These are phyloP conservation scores for Hexamita inflata DNA, from an alignment of 208 protist genomes.

Conservation along the genomic window DNA sequence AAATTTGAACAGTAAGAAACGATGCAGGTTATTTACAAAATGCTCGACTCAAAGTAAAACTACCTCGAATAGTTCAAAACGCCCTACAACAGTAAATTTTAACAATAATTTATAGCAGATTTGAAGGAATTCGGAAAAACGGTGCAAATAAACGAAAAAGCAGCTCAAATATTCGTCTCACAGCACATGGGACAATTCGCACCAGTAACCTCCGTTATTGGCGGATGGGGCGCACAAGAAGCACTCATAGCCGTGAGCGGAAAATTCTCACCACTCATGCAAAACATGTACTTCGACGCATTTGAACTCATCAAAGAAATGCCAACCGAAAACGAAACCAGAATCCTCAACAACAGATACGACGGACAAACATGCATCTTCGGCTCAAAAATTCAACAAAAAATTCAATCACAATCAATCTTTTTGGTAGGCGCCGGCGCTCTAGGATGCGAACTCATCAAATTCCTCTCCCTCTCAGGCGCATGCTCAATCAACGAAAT, in stretches of 20 bases:
- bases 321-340: not conserved
- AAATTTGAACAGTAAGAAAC: not conserved
- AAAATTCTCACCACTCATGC: constrained; percentile 56
- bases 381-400: not conserved
- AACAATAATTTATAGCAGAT: too few species aligned
- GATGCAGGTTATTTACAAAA: not conserved
- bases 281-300: constrained; percentile 54
- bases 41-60: too few species aligned
- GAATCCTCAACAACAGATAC: constrained; percentile 7
- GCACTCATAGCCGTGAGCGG: constrained; percentile 50
- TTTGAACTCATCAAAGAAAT: constrained; percentile 51
- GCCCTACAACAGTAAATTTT: too few species aligned
- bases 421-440: constrained; percentile 90
- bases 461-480: constrained; percentile 45
- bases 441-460: constrained; percentile 92
- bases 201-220: constrained; percentile 19
- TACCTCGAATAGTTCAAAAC: too few species aligned
- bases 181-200: not conserved
- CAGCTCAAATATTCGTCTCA: too few species aligned
- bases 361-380: constrained; percentile 9
- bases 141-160: too few species aligned
- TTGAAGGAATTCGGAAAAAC: too few species aligned
- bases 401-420: not conserved
- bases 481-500: constrained; percentile 41
- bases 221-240: constrained; percentile 45